Evolutionary conservation across 2,329 filamentous ascomycete genomes (phyloP).

Genomic region (Leptodontidium sp.): DNA sequence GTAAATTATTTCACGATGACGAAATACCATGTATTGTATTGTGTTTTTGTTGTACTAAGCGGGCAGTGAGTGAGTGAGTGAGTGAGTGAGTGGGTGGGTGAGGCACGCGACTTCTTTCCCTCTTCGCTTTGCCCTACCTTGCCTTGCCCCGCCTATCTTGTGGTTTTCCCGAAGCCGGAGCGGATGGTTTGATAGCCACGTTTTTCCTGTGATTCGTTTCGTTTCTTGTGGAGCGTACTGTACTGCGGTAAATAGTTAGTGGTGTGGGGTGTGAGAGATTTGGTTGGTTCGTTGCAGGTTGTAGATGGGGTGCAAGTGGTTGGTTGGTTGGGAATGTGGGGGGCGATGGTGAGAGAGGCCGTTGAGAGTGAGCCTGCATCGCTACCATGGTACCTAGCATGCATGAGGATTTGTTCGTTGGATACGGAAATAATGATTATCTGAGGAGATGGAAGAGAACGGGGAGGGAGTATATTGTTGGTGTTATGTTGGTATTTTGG

Average conservation of each 20-base stretch:
- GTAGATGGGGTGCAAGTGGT: not conserved
- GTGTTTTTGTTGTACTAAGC: no score
- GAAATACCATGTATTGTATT: no score
- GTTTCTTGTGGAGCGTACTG: not conserved
- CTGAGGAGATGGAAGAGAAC: no score
- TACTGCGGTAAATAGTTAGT: no score
- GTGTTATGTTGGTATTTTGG: no score
- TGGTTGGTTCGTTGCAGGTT: not conserved
- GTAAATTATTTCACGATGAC: no score
- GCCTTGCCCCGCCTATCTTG: not conserved
- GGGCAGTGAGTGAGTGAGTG: no score
- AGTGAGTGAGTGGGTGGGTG: no score
- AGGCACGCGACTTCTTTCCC: slow-evolving; percentile 10
- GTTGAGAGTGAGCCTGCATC: not conserved
- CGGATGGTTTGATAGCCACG: not conserved
- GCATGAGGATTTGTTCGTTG: no score
- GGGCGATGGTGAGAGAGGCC: not conserved
- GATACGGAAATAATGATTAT: no score
- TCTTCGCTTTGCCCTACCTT: not conserved
- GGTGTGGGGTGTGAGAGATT: not conserved
- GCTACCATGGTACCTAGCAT: no score
- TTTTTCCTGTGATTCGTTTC: not conserved
- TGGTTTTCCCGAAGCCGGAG: not conserved
- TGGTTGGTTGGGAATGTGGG: not conserved
- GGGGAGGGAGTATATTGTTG: no score